Percentiles rank a stretch among this genome's conserved stretches.
Evolutionary conservation across 371 early-diverging fungal species (phyloP).

Genomic region (Mucor lusitanicus): DNA sequence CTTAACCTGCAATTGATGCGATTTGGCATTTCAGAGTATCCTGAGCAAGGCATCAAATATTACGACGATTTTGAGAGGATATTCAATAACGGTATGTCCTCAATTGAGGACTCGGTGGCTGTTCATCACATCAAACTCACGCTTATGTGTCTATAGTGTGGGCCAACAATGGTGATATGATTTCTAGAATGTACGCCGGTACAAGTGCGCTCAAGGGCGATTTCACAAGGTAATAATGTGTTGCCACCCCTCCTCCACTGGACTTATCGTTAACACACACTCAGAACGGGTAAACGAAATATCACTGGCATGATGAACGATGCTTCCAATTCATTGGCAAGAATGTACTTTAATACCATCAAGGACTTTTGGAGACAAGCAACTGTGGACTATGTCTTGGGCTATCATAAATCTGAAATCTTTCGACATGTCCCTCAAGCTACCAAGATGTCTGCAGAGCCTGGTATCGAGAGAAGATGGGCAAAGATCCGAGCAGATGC

Average conservation of each 20-base stretch:
- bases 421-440: constrained; percentile 50
- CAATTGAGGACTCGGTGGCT: too few species aligned
- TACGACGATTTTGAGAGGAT: constrained; percentile 61
- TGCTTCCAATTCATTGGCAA: constrained; percentile 68
- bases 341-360: constrained; percentile 73
- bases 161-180: constrained; percentile 72
- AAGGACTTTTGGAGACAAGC: constrained; percentile 67
- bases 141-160: constrained; percentile 35
- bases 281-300: constrained; percentile 66
- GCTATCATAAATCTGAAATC: constrained; percentile 51
- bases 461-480: constrained; percentile 54
- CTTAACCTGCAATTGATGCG: constrained; percentile 72
- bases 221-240: constrained; percentile 60
- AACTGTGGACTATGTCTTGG: constrained; percentile 50
- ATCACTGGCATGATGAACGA: constrained; percentile 75
- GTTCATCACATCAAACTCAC: neutral
- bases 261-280: too few species aligned
- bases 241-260: too few species aligned
- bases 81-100: constrained; percentile 58
- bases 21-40: constrained; percentile 62
- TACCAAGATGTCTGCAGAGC: constrained; percentile 52
- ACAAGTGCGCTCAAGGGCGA: constrained; percentile 77
- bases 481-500: constrained; percentile 53
- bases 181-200: constrained; percentile 67
- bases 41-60: constrained; percentile 62